Percentiles rank a stretch among this genome's conserved stretches.
These are phyloP conservation scores for Candida tropicalis DNA, from an alignment of 1,139 yeast genomes.

Conservation along the genomic window DNA sequence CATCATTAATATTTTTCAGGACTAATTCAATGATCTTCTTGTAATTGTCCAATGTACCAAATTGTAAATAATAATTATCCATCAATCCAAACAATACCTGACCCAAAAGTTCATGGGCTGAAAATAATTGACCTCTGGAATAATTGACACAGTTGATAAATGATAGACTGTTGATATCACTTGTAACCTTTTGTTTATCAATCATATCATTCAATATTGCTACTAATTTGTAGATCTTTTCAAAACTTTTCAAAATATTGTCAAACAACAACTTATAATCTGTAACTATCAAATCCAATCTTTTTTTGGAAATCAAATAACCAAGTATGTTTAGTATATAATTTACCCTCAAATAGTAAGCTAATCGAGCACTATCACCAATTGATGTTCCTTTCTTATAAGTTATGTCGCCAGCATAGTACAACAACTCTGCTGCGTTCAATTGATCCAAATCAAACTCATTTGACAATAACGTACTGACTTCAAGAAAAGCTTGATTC, in stretches of 20 bases:
- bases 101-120: conserved; percentile 73
- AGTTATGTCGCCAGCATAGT: conserved; percentile 42
- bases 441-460: conserved; percentile 43
- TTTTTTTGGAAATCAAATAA: conserved; percentile 46
- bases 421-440: conserved; percentile 39
- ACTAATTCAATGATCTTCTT: conserved; percentile 33
- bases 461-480: conserved; percentile 59
- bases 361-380: conserved; percentile 70
- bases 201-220: conserved; percentile 60
- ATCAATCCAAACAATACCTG: conserved; percentile 59
- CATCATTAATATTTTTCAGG: conserved; percentile 47
- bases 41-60: conserved; percentile 37
- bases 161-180: conserved; percentile 40
- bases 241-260: conserved; percentile 55
- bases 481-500: conserved; percentile 58
- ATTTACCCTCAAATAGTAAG: conserved; percentile 68
- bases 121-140: conserved; percentile 62
- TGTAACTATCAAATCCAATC: conserved; percentile 24
- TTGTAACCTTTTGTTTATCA: conserved; percentile 60
- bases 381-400: conserved; percentile 55
- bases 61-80: conserved; percentile 35
- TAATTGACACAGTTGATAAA: conserved; percentile 59
- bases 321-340: conserved; percentile 72
- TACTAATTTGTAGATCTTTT: conserved; percentile 57
- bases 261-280: conserved; percentile 30